Base-by-base conservation (phyloP, 768 basidiomycete genomes). In the Leccinum fibrillosum region DNA sequence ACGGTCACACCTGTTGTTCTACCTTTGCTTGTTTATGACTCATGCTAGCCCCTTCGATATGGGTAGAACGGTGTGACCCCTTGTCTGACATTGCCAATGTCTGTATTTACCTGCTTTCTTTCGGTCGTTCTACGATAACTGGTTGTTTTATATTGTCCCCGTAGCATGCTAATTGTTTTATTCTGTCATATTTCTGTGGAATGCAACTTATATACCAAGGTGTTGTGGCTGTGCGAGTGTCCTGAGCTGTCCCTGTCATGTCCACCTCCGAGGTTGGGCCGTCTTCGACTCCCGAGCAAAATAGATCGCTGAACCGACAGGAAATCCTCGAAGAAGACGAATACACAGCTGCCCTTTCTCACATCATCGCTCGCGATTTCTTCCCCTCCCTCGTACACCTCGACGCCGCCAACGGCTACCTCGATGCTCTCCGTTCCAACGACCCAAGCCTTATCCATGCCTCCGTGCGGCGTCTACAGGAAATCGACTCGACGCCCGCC, bases 361-460 rank as follows among this genome's bases (percentile, higher is more conserved):
- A 86, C 49, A 98, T 98, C 66, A 98, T 98, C 66, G 90, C 92
- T 39, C 88, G 97, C 51, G 96, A 98, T 75, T 99, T 99, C 81
- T 99, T 98, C 68, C 97, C 97, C 0, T 92, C 92, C 12, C 83
- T 98, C 10, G 85, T 88, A 17, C 91, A 92, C 64, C 81, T 96
- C 26, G 91, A 95, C 64, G 90, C 92, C 19, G 90, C 92, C 32
- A 93, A 95, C 70, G 81, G 79, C 57, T 94, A 94, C 74, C 83
- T 96, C 23, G 86, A 89, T 59, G 93, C 93, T 3, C 75, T 93
- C 42, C 80, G 82, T 47, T 78, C 85, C n/a, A 78, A 86, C 59
- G 92, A 97, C 71, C 85, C 89, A 1, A 76, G 82, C 56, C 82
- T 89, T n/a, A 86, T 95, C 56, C 79, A 83, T 48, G 83, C 86